Evolutionary conservation across 257 asterid genomes (phyloP), one percentile per base, ranked within the genome.

Genomic region (Solanum infundibuliforme): DNA sequence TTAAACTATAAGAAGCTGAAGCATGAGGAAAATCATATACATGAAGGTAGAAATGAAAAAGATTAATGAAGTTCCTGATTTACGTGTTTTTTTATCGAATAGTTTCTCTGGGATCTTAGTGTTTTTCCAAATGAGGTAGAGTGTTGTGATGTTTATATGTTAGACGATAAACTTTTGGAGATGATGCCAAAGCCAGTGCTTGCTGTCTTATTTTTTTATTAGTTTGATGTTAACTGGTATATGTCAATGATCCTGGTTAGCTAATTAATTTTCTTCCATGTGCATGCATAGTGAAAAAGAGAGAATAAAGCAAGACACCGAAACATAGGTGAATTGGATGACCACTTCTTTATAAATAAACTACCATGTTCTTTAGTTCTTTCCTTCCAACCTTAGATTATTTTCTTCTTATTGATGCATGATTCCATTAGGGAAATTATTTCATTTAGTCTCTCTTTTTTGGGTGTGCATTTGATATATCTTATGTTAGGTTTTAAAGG

Each of bases 141-240:
- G 93, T 97, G 98, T 93, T 92, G 48, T 88, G 98, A 97, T 93
- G 99, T 97, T 72, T 95, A 93, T 88, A 98, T 98, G 83, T 93
- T 97, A 87, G 99, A 97, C 88, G 96, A 91, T 71, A 98, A 94
- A 69, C 98, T 95, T 69, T 58, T 97, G 92, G 99, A 89, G 87
- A 95, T 95, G 98, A 98, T 97, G 73, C 99, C 99, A 0, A 91
- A 95, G 94, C 99, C 98, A 13, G 98, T 95, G n/a, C 95, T 95
- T 1, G 98, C 98, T 3, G 98, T 97, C 39, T 86, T 97, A 90
- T 93, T 95, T 87, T 98, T 97, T 58, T 97, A 93, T 89, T 14
- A 35, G 55, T 55, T 60, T 39, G 21, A 55, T 60, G 52, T 83
- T 34, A 83, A n/a, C 65, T n/a, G 60, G 35, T 76, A n/a, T 76